Evolutionary conservation across 169 alveolate species (phyloP).

Genomic region (Plasmodium cynomolgi): DNA sequence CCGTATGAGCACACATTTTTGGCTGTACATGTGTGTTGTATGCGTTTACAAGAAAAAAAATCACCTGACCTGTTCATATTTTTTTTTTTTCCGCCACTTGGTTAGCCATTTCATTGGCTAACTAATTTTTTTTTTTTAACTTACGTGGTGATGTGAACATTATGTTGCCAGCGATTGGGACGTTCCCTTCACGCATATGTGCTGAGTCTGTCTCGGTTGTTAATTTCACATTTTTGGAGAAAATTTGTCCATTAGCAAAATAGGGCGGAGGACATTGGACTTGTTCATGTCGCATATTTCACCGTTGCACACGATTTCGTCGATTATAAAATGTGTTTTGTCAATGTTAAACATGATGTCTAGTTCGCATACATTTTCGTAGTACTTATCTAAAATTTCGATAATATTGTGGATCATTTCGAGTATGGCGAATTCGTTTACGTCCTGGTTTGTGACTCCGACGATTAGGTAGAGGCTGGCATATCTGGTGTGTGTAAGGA

Average conservation of each 20-base stretch:
- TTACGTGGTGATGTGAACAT: neutral
- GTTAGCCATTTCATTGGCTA: neutral
- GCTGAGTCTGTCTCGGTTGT: neutral
- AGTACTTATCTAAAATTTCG: slow-evolving; percentile 97
- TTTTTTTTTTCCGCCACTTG: neutral
- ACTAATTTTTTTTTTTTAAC: neutral
- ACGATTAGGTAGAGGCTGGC: slow-evolving; percentile 97
- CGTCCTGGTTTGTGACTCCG: slow-evolving; percentile 87
- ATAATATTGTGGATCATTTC: slow-evolving; percentile 98
- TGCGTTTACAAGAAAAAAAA: neutral
- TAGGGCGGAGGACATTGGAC: slow-evolving; percentile 86
- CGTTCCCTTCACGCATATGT: neutral
- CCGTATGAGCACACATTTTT: neutral
- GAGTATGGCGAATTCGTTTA: slow-evolving; percentile 95
- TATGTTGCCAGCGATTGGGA: neutral
- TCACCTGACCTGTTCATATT: neutral
- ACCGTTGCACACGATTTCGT: slow-evolving; percentile 97
- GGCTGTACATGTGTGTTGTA: neutral
- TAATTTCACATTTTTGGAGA: slow-evolving; percentile 40
- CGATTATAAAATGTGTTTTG: slow-evolving; percentile 98
- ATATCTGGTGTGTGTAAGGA: slow-evolving; percentile 89
- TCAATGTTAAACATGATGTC: slow-evolving; percentile 98
- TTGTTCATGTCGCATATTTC: slow-evolving; percentile 94
- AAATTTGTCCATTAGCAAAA: slow-evolving; percentile 32
- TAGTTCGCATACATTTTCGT: slow-evolving; percentile 95